Evolutionary conservation across 176 grass and related monocot genomes (phyloP).

Genomic region (Alopecurus myosuroides): DNA sequence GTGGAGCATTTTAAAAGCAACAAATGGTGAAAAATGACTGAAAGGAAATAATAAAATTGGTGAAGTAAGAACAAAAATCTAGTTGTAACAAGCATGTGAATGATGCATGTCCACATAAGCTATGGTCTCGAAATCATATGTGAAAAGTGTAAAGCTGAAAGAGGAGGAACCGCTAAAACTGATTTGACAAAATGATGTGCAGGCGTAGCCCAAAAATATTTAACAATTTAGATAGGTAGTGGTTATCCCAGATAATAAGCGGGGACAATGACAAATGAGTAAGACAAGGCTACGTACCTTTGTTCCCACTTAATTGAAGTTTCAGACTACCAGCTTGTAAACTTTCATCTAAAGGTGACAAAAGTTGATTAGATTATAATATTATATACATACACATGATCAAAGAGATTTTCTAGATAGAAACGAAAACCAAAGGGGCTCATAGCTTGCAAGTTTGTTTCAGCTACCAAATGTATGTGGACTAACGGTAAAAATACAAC

Average conservation of each 20-base stretch:
- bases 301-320: not conserved
- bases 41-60: not conserved
- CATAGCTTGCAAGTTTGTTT: not conserved
- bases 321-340: not conserved
- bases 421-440: not conserved
- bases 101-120: not conserved
- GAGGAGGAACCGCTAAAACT: not conserved
- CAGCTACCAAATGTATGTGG: not conserved
- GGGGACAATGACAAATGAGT: too few relatives aligned
- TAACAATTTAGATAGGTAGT: not conserved
- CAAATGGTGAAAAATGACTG: not conserved
- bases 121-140: too few relatives aligned
- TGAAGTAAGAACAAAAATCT: not conserved
- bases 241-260: too few relatives aligned
- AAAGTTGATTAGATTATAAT: not conserved
- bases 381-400: not conserved
- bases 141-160: too few relatives aligned
- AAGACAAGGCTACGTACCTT: too few relatives aligned
- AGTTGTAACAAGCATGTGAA: not conserved
- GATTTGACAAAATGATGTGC: not conserved
- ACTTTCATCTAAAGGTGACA: conserved; percentile 1
- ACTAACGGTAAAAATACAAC: not conserved
- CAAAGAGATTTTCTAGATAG: not conserved
- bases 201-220: not conserved
- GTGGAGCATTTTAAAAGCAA: not conserved